Conservation (phyloP, 768 basidiomycete genomes). For the Tephrocybe sp. region DNA sequence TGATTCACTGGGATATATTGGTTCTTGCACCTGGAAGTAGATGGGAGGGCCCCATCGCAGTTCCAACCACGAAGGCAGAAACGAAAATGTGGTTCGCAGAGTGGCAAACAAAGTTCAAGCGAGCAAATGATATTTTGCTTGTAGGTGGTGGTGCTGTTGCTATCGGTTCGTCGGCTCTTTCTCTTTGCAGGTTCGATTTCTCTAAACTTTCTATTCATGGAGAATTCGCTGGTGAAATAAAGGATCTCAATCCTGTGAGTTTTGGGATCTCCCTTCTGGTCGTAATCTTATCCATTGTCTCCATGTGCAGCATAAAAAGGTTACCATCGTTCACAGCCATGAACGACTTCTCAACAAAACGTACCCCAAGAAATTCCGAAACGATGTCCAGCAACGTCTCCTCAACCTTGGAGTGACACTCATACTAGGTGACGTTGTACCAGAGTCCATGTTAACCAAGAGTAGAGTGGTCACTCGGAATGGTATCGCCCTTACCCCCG, state of each 20-base stretch:
- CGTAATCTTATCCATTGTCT: constrained; percentile 7
- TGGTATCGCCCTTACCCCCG: constrained; percentile 47
- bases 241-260: constrained; percentile 36
- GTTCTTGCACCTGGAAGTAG: constrained; percentile 57
- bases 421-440: constrained; percentile 49
- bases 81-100: constrained; percentile 21
- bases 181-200: background rate
- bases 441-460: constrained; percentile 32
- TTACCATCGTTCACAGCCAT: constrained; percentile 63
- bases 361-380: constrained; percentile 55
- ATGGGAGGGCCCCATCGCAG: constrained; percentile 48
- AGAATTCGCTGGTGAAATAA: constrained; percentile 44
- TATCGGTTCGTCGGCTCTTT: constrained; percentile 32
- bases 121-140: constrained; percentile 44
- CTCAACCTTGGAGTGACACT: constrained; percentile 44
- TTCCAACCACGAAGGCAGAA: constrained; percentile 35
- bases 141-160: constrained; percentile 59
- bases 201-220: background rate
- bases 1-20: constrained; percentile 50
- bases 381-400: constrained; percentile 38
- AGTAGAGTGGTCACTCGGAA: constrained; percentile 47
- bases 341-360: constrained; percentile 49
- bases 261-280: background rate
- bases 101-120: constrained; percentile 31
- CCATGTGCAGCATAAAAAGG: constrained; percentile 33